These are phyloP conservation scores for Solanum gracilifrons DNA, from an alignment of 257 asterid species.

Conservation along the genomic window DNA sequence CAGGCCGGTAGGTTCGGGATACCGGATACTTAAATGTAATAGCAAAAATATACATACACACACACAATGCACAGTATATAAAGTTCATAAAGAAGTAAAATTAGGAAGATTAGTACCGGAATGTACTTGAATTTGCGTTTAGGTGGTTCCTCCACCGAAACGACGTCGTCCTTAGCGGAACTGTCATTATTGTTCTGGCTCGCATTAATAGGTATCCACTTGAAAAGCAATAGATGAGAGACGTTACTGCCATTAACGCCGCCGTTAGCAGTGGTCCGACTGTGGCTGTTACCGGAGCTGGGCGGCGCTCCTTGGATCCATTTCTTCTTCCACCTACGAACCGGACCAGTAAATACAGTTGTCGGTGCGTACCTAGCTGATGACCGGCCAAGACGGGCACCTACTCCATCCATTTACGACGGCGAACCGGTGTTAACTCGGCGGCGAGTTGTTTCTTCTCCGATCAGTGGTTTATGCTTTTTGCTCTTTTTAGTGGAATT, in stretches of 20 bases:
- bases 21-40: neutral
- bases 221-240: constrained; percentile 59
- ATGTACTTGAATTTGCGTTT: constrained; percentile 70
- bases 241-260: constrained; percentile 32
- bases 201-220: constrained; percentile 64
- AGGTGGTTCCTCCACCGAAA: constrained; percentile 50
- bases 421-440: constrained; percentile 3
- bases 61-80: neutral
- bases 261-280: constrained; percentile 30
- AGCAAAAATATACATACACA: neutral
- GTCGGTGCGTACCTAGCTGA: constrained; percentile 85
- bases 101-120: constrained; percentile 51
- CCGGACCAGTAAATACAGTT: constrained; percentile 86
- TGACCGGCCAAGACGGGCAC: constrained; percentile 80
- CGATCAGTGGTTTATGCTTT: neutral
- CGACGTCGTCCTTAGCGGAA: constrained; percentile 26
- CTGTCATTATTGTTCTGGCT: constrained; percentile 26
- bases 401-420: constrained; percentile 82
- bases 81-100: neutral
- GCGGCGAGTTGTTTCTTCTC: neutral
- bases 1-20: neutral
- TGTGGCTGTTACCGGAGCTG: constrained; percentile 1
- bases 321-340: constrained; percentile 74
- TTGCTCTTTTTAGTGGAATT: neutral
- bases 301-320: constrained; percentile 49